Evolutionary conservation across 2,329 filamentous ascomycete genomes (phyloP).

Genomic region (Lojkania enalia): DNA sequence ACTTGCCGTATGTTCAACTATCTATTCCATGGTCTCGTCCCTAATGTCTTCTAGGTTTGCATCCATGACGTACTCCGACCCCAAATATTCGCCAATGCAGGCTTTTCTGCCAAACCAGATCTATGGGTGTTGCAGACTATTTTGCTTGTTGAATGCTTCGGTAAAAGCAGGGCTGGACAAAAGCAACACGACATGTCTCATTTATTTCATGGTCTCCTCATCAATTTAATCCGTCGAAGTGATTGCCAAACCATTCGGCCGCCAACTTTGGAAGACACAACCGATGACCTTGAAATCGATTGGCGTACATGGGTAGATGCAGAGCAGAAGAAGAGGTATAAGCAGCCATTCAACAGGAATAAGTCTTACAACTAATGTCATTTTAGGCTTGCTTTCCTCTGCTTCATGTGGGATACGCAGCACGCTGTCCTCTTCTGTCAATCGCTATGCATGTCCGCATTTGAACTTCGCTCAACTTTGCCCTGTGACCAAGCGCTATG

Average conservation of each 20-base stretch:
- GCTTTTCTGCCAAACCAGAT: conserved; percentile 62
- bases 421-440: conserved; percentile 68
- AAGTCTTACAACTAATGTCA: not conserved
- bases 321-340: conserved; percentile 61
- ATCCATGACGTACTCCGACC: conserved; percentile 64
- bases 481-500: conserved; percentile 60
- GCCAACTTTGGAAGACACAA: conserved; percentile 38
- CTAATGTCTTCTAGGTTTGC: conserved; percentile 47
- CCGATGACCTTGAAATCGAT: conserved; percentile 48
- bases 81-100: conserved; percentile 61
- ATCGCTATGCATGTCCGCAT: conserved; percentile 67
- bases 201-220: conserved; percentile 60
- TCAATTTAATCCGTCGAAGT: conserved; percentile 59
- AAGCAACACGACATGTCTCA: conserved; percentile 67
- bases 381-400: conserved; percentile 57
- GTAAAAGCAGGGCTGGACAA: conserved; percentile 64
- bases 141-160: conserved; percentile 65
- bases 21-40: not conserved
- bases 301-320: conserved; percentile 60
- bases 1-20: conserved; percentile 50
- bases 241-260: conserved; percentile 54
- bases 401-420: conserved; percentile 69
- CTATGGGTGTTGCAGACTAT: conserved; percentile 66
- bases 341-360: not conserved
- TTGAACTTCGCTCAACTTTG: conserved; percentile 61